These are phyloP conservation scores for Grosmannia serpens DNA, from an alignment of 2,329 filamentous ascomycete genomes.

Conservation along the genomic window DNA sequence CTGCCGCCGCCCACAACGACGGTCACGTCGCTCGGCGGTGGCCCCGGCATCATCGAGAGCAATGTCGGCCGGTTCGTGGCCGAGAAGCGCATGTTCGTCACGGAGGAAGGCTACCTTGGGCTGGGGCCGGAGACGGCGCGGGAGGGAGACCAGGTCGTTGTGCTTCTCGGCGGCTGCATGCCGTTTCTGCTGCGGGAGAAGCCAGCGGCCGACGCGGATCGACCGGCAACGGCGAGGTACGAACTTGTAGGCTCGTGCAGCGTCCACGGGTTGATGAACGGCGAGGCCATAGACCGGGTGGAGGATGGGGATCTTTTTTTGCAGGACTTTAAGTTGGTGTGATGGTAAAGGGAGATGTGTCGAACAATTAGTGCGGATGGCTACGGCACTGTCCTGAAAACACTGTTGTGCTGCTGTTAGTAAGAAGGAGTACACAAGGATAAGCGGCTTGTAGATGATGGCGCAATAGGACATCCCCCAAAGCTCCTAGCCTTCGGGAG, in stretches of 20 bases:
- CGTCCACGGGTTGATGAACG: neutral
- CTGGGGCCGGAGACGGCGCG: neutral
- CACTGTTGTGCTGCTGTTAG: too few species aligned
- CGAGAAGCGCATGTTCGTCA: neutral
- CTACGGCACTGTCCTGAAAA: too few species aligned
- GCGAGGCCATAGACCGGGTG: neutral
- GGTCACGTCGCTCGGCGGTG: too few species aligned
- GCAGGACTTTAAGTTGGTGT: neutral
- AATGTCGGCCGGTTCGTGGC: too few species aligned
- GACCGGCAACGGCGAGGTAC: neutral
- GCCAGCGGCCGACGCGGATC: neutral
- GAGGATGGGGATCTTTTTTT: neutral
- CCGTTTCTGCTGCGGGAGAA: neutral
- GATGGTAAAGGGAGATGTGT: too few species aligned
- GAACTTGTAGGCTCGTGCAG: neutral
- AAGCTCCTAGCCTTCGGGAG: too few species aligned
- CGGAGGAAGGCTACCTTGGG: neutral
- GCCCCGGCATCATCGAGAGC: too few species aligned
- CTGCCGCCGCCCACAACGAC: too few species aligned
- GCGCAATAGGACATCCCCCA: too few species aligned
- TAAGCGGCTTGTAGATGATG: too few species aligned
- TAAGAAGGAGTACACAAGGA: too few species aligned
- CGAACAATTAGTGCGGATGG: too few species aligned
- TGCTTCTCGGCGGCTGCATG: neutral
- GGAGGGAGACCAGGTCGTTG: neutral